Conservation (phyloP, 2,329 filamentous ascomycete species). For the Aspergillus sp. region DNA sequence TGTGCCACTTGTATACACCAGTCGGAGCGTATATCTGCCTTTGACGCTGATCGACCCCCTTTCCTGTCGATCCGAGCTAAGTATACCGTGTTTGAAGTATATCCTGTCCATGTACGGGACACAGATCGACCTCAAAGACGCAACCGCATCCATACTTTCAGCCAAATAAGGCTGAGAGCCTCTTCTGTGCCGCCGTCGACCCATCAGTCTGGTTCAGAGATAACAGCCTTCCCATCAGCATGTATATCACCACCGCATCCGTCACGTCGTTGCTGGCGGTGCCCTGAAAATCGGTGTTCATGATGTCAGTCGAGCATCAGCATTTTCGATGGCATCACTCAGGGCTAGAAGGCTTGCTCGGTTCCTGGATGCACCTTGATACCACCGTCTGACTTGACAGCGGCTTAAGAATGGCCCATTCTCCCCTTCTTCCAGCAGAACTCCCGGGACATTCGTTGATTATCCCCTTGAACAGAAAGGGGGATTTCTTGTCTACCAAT, state of each 20-base stretch:
- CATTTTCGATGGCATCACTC: too few relatives aligned
- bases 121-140: background rate
- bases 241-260: background rate
- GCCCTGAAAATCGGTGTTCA: background rate
- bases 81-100: constrained; percentile 1
- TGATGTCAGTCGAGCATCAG: background rate
- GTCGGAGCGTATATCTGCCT: background rate
- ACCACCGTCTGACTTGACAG: too few relatives aligned
- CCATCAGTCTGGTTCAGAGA: background rate
- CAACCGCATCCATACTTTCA: background rate
- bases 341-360: too few relatives aligned
- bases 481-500: too few relatives aligned
- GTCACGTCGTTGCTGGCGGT: background rate
- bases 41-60: background rate
- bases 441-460: too few relatives aligned
- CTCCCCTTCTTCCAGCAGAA: too few relatives aligned
- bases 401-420: too few relatives aligned
- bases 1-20: background rate
- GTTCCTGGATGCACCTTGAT: too few relatives aligned
- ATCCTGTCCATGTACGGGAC: background rate
- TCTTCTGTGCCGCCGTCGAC: background rate
- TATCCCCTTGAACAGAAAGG: too few relatives aligned
- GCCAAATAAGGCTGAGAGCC: too few relatives aligned
- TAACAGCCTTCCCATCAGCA: background rate
- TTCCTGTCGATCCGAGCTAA: background rate